Conservation (phyloP, 352 stramenopile species). For the Globisporangium nodosum region DNA sequence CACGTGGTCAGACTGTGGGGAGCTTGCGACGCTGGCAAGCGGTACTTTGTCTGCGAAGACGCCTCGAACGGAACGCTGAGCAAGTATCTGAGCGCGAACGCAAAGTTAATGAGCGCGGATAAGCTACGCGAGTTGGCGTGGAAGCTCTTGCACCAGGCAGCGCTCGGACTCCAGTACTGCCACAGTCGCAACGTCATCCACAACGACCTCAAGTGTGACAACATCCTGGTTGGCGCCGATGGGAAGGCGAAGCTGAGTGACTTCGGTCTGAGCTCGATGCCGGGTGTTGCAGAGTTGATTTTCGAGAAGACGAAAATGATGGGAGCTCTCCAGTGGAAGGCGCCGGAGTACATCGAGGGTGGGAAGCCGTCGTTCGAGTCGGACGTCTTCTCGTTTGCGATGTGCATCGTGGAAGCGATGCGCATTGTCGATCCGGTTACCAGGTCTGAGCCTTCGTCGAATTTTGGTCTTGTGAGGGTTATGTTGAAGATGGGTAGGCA, state of each 20-base stretch:
- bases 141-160: conserved; percentile 27
- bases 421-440: background rate
- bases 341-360: conserved; percentile 18
- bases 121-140: conserved; percentile 6
- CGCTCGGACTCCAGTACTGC: conserved; percentile 45
- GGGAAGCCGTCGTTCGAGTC: conserved; percentile 4
- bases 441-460: background rate
- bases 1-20: conserved; percentile 7
- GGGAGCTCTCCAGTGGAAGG: conserved; percentile 28
- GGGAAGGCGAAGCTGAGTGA: conserved; percentile 30
- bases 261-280: conserved; percentile 29
- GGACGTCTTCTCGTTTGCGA: conserved; percentile 3
- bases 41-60: conserved; percentile 27
- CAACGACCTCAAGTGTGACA: conserved; percentile 83
- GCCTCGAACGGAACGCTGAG: conserved; percentile 27
- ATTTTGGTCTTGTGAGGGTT: background rate
- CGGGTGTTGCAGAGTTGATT: conserved; percentile 13
- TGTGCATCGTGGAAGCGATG: conserved; percentile 5
- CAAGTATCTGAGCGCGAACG: conserved; percentile 12
- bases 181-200: conserved; percentile 64
- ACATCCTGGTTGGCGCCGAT: conserved; percentile 64
- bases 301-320: conserved; percentile 18
- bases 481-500: background rate
- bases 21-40: conserved; percentile 3
- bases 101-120: conserved; percentile 2